Base-by-base conservation (phyloP, 495 filamentous ascomycete species). In the Niebla homalea region DNA sequence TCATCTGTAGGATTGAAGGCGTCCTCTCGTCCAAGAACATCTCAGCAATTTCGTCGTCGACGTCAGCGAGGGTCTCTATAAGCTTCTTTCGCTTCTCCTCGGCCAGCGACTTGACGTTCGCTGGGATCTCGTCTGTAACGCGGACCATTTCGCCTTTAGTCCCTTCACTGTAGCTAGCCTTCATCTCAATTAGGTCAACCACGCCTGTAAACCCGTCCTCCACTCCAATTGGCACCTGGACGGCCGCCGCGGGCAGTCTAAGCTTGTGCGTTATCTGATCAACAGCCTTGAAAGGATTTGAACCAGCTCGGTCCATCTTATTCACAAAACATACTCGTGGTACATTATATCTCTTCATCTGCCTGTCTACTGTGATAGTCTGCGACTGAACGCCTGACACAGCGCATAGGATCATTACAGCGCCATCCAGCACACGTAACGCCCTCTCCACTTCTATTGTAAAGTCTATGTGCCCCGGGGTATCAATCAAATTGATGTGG, bases 291-390 rank as follows among this genome's bases (percentile, higher is more conserved):
- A 92, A 99, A 2, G 93, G 93, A 63, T 99, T 97, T 50, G 93
- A 87, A 43, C 93, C 93, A 81, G 94, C 94, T 51, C 93, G 87
- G 61, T 99, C 93, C 93, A 99, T 99, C 76, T 99, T 99, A 72
- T 99, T 99, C 57, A 99, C 75, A 63, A 99, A 99, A 49, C 83
- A 89, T 58, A 99, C 84, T 53, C 93, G 75, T 32, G 93, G 93
- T 46, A 99, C 80, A 61, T 96, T 94, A 71, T 99, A 99, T 46
- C 93, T 79, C 70, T 85, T 84, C 93, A 99, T 99, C 72, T 99
- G 93, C 52, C 93, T 74, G 65, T 99, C 90, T 45, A 99, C 93
- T 1, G 93, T 99, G 55, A 96, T 95, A 5, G 93, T 99, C 69
- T 99, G 93, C 58, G 80, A 85, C 72, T 99, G 93, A 3, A 99